Conservation (phyloP, 805 yeast species). For the Kuraishia capsulata region DNA sequence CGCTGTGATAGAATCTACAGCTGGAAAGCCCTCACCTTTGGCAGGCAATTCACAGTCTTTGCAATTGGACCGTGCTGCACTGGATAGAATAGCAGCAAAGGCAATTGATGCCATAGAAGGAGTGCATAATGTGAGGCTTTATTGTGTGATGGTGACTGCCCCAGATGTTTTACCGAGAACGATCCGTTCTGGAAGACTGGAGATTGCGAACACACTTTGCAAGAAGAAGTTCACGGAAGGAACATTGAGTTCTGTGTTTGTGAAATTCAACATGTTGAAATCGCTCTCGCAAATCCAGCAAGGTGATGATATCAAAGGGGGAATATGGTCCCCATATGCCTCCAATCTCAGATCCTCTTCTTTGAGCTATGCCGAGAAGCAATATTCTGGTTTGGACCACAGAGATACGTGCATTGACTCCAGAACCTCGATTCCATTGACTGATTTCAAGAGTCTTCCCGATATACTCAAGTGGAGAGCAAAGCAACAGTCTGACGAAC, state of each 20-base stretch:
- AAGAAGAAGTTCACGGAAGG: conserved; percentile 74
- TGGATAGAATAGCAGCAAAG: conserved; percentile 41
- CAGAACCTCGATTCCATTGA: conserved; percentile 62
- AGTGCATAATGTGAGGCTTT: conserved; percentile 67
- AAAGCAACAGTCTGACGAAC: conserved; percentile 61
- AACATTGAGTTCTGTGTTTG: conserved; percentile 65
- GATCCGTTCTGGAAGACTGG: conserved; percentile 75
- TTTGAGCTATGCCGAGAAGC: conserved; percentile 57
- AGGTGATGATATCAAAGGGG: conserved; percentile 71
- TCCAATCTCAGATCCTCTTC: conserved; percentile 57
- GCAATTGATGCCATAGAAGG: conserved; percentile 36
- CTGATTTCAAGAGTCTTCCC: conserved; percentile 61
- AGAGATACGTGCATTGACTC: conserved; percentile 72
- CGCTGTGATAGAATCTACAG: conserved; percentile 59
- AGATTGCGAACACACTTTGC: conserved; percentile 85
- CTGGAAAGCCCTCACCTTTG: conserved; percentile 8
- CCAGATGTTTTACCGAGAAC: conserved; percentile 81
- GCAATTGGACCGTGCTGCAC: conserved; percentile 23
- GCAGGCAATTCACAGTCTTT: neutral
- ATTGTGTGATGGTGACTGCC: conserved; percentile 74
- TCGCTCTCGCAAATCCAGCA: conserved; percentile 59
- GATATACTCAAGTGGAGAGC: conserved; percentile 78
- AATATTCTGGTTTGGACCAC: conserved; percentile 74
- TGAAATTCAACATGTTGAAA: conserved; percentile 63
- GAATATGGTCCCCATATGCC: conserved; percentile 75